Percentiles rank a stretch among this genome's conserved stretches.
Evolutionary conservation across 129 eudicot genomes (phyloP).

Genomic region (Escallonia herrerae): DNA sequence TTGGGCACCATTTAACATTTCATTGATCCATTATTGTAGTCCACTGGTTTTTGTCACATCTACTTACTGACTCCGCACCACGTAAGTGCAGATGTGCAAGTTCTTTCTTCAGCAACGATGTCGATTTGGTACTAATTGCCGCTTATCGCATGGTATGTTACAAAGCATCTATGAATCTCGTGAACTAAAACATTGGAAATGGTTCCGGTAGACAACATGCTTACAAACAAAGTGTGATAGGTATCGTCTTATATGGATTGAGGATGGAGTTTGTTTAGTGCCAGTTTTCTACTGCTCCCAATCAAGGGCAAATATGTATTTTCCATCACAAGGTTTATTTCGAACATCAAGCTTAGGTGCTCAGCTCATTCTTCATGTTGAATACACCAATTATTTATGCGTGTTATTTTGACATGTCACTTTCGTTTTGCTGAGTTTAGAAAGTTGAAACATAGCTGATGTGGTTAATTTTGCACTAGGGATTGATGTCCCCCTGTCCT

Average conservation of each 20-base stretch:
- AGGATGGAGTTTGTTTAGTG: background rate
- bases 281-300: conserved; percentile 3
- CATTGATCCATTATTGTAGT: conserved; percentile 3
- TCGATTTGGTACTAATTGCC: conserved; percentile 97
- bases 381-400: background rate
- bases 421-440: background rate
- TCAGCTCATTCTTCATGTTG: background rate
- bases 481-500: conserved; percentile 53
- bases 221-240: background rate
- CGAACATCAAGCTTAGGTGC: too few relatives aligned
- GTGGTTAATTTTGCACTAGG: conserved; percentile 34
- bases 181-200: conserved; percentile 10
- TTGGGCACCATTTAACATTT: background rate
- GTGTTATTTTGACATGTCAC: background rate
- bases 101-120: conserved; percentile 96
- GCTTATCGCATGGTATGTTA: conserved; percentile 90
- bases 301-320: background rate
- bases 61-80: conserved; percentile 57
- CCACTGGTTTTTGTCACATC: conserved; percentile 23
- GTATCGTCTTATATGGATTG: background rate
- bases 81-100: conserved; percentile 97
- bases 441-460: background rate
- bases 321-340: background rate
- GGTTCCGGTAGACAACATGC: background rate
- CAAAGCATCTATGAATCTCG: conserved; percentile 10